Base-by-base conservation (phyloP, 2,329 filamentous ascomycete species). In the Pseudopithomyces maydicus region DNA sequence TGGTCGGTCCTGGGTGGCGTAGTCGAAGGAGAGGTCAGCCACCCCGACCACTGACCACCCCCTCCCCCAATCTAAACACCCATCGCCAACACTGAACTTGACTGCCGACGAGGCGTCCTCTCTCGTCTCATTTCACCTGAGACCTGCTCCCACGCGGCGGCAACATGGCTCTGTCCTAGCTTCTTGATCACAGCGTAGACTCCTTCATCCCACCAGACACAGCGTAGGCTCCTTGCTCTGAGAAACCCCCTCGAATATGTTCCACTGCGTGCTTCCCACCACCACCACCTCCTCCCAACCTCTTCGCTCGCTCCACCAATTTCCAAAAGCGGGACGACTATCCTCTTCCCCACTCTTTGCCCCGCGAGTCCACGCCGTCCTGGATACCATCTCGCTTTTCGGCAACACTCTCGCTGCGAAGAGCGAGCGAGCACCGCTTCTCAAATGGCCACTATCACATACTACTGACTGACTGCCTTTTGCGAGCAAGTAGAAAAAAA, bases 241-340 rank as follows among this genome's bases (percentile, higher is more conserved):
- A 39, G 64, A 52, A 6, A 69, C 62, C 14, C 69, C 67, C 51
- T 68, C 64, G 49, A 71, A 70, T 6, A 69, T 62, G 20, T 58
- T 62, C 51, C 69, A 71, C 20, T 61, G 63, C 22, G 35, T 57
- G 23, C 48, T 19, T 23, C 44, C 56, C 6, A 46, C 55, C 20
- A 61, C 46, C n/a, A 46, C 54, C 35, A 32, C 56, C 32, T 64
- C 56, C 8, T 61, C 63, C 35, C 62, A 65, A 6, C 54, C 51
- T 15, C 26, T 29, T 8, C n/a, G n/a, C 63, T 67, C 17, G 59
- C 62, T 38, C 62, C 66, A 23, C 64, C 64, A 55, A 68, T 56
- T 33, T 67, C 63, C 39, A 55, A 57, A 15, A 66, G 53, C n/a
- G 67, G 57, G 10, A 60, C 50, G 0, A 56, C 51, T n/a, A 58